Base-by-base conservation (phyloP, 331 rosid species). In the Quercus phellos region DNA sequence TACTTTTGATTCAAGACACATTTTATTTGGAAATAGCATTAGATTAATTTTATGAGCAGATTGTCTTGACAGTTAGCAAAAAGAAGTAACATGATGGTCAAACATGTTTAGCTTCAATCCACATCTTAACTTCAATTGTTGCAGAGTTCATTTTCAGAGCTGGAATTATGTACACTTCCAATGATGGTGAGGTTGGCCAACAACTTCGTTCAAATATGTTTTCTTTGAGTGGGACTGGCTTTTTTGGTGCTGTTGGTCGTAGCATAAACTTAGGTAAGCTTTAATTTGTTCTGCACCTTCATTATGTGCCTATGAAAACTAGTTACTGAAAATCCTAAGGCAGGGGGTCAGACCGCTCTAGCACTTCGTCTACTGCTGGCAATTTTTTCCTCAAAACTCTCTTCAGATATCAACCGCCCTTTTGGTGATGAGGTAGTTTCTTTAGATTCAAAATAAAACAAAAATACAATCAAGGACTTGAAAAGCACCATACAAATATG, bases 301-400 rank as follows among this genome's bases (percentile, higher is more conserved):
- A 13, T 59, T 8, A 66, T n/a, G 51, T 34, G 4, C 42, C 22
- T 60, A 68, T 24, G 43, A 54, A 74, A 24, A 14, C 21, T 55
- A 64, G 55, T 73, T 61, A 70, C 34, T 73, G 53, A 56, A 75
- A 66, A 21, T 75, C 70, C 77, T 42, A 72, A 75, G 74, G 55
- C 84, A 94, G 99, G 98, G 80, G 93, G 97, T 67, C 98, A 89
- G 83, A 87, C 94, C 70, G 97, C 98, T 79, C 88, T 94, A 55
- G 98, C 99, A 30, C 85, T 92, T 54, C 91, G 98, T 46, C 75
- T 88, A 56, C 98, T 94, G 63, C 85, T 94, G 89, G 97, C 98
- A 2, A 81, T 87, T 75, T 90, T 94, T 86, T 92, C 96, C 54
- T 91, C 97, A 55, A 90, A 92, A 86, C 75, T 94, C 63, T 89